These are phyloP conservation scores for Forsythia suspensa DNA, from an alignment of 257 asterid species.

Conservation along the genomic window DNA sequence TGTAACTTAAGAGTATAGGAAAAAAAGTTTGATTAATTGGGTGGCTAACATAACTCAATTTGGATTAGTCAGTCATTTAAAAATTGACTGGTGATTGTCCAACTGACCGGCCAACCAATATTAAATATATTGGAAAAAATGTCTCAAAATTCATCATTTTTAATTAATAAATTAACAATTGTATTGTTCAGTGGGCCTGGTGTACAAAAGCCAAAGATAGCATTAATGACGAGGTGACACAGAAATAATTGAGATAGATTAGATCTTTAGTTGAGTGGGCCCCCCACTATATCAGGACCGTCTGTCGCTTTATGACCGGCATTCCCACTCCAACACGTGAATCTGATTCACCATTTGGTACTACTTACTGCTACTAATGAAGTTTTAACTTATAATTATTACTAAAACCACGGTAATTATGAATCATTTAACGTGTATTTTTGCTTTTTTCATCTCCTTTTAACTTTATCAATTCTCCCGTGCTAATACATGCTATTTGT, in stretches of 20 bases:
- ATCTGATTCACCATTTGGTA: not conserved
- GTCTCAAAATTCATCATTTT: not conserved
- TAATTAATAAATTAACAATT: not conserved
- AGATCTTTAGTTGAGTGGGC: slow-evolving; percentile 10
- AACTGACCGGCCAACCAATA: slow-evolving; percentile 4
- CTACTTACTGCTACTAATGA: not conserved
- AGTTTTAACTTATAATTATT: too few relatives aligned
- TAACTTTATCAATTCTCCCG: not conserved
- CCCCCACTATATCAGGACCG: slow-evolving; percentile 17
- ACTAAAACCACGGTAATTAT: too few relatives aligned
- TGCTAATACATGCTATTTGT: too few relatives aligned
- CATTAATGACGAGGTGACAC: slow-evolving; percentile 10
- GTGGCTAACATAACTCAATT: not conserved
- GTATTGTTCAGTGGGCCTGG: not conserved
- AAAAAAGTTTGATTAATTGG: not conserved
- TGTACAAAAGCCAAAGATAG: slow-evolving; percentile 1
- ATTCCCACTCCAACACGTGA: slow-evolving; percentile 20
- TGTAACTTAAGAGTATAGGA: not conserved
- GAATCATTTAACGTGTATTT: too few relatives aligned
- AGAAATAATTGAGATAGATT: slow-evolving; percentile 13
- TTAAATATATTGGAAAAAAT: not conserved
- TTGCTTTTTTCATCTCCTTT: not conserved
- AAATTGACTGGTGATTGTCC: not conserved
- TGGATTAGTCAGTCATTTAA: not conserved
- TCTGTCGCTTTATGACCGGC: slow-evolving; percentile 29